Evolutionary conservation across 192 early-diverging fungal genomes (phyloP).

Genomic region (Rhizophagus sp.): DNA sequence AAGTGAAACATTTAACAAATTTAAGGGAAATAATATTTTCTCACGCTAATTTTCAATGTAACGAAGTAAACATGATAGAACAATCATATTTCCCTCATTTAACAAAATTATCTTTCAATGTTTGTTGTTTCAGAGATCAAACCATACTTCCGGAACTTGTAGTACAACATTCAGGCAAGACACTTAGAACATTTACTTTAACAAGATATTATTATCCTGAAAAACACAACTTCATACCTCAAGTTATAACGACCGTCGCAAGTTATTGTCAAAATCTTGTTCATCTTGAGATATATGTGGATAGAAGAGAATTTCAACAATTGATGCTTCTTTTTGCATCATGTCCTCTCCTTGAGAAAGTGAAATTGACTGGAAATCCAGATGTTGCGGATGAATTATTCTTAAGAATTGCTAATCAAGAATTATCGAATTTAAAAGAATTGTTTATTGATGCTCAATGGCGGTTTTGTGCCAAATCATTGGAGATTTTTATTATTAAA

Average conservation of each 20-base stretch:
- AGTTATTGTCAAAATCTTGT: slow-evolving; percentile 11
- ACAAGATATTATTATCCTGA: neutral
- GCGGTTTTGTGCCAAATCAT: neutral
- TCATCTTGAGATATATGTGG: neutral
- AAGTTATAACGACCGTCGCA: neutral
- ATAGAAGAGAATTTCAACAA: neutral
- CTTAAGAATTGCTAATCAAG: neutral
- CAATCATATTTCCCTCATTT: slow-evolving; percentile 3
- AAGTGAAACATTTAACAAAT: neutral
- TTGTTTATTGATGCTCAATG: neutral
- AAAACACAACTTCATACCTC: neutral
- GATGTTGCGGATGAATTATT: slow-evolving; percentile 8
- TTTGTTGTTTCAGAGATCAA: neutral
- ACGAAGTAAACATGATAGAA: neutral
- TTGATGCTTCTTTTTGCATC: neutral
- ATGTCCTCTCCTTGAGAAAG: neutral
- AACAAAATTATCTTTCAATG: neutral
- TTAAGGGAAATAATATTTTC: neutral
- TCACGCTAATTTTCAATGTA: neutral
- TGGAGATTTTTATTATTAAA: neutral
- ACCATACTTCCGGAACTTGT: neutral
- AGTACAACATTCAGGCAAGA: neutral
- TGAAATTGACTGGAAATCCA: neutral
- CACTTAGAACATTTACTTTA: slow-evolving; percentile 11
- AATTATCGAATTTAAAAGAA: slow-evolving; percentile 5